Evolutionary conservation across 495 filamentous ascomycete genomes (phyloP), one percentile per base, ranked within the genome.

Genomic region (Geoglossum glabrum): DNA sequence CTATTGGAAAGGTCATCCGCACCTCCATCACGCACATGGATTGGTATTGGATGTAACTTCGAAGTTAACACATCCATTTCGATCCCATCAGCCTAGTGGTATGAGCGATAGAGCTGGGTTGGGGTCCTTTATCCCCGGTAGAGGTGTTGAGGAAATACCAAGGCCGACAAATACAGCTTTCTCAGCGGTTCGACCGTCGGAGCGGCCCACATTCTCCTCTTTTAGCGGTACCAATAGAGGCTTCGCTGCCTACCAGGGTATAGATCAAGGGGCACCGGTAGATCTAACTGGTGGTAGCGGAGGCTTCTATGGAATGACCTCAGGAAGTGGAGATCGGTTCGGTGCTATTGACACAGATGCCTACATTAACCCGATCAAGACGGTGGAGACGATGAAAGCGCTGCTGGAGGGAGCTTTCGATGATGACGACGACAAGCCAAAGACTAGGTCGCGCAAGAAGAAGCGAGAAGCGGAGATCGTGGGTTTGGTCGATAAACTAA

Each of bases 321-420:
- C 60, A 1, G 55, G 69, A 7, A 61, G 63, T 19, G 43, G 60
- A 25, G 43, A 61, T 28, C 49, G 60, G 56, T 73, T 78, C 43
- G 61, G 71, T 58, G 62, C 64, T 2, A 64, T 64, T 8, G 82
- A 87, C 56, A 76, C 78, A 49, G 77, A 78, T 55, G 71, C 78
- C 4, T 93, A 87, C 65, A 81, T 93, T 0, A 86, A 94, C 63
- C 73, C 82, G 0, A 74, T 74, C 27, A 83, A 90, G 63, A 87
- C 89, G 2, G 80, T 81, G 15, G 84, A 86, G 58, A 86, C 93
- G 62, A 81, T 95, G 59, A 94, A 95, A 67, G 87, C 84, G 31
- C 68, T 95, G 17, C 72, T 95, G 3, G 87, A 94, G 69, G 89
- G 89, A 23, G 83, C 83, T 1, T 82, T 95, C 62, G 89, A 92